phyloP scores from a whole-genome alignment of 2,329 filamentous ascomycete genomes.

The Grosmannia huntii region DNA sequence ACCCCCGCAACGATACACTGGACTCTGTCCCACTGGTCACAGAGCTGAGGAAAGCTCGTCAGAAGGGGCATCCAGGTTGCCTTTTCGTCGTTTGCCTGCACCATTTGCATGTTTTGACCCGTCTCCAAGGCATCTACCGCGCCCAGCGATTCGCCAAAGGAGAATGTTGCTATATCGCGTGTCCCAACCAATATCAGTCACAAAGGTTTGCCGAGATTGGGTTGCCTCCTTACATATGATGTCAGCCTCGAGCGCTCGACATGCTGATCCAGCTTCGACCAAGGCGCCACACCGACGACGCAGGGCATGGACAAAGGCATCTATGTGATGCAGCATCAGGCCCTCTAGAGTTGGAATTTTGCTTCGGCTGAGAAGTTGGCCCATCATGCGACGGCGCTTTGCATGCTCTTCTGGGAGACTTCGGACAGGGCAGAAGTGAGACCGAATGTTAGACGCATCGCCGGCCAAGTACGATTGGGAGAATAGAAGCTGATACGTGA shows the following conservation, averaged over 20 bases:
- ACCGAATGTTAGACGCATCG: background rate
- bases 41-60: background rate
- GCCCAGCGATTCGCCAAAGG: slow-evolving; percentile 1
- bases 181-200: background rate
- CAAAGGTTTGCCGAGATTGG: background rate
- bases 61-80: background rate
- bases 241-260: slow-evolving; percentile 5
- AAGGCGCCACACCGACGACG: background rate
- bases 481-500: background rate
- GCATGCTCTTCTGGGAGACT: slow-evolving; percentile 4
- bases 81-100: background rate
- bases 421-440: slow-evolving; percentile 1
- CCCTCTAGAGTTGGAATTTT: slow-evolving; percentile 3
- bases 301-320: background rate
- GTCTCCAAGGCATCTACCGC: slow-evolving; percentile 1
- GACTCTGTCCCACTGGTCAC: background rate
- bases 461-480: background rate
- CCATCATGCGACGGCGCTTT: slow-evolving; percentile 6
- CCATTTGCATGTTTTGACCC: slow-evolving; percentile 3
- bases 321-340: slow-evolving; percentile 3
- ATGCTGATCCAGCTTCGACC: background rate
- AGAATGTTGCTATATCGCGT: slow-evolving; percentile 4
- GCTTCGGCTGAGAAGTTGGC: slow-evolving; percentile 9
- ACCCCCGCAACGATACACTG: background rate
- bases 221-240: slow-evolving; percentile 4